phyloP scores from a whole-genome alignment of 2,329 filamentous ascomycete species.

The Teratosphaeria gauchensis region DNA sequence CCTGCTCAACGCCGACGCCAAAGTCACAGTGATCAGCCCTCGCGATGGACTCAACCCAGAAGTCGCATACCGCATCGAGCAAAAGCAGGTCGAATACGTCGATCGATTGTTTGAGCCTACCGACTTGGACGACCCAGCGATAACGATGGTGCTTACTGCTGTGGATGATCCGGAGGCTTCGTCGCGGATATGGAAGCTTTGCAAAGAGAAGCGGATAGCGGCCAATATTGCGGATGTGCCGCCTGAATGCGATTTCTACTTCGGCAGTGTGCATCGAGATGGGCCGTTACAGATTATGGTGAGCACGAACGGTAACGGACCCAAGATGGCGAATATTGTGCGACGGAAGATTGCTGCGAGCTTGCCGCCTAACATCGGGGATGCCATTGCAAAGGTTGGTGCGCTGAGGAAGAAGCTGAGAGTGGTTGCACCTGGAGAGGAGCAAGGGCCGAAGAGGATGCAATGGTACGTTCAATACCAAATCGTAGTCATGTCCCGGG shows the following conservation, averaged over 20 bases:
- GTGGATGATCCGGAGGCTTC: constrained; percentile 92
- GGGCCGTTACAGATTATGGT: constrained; percentile 97
- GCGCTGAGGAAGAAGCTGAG: constrained; percentile 69
- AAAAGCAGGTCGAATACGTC: constrained; percentile 67
- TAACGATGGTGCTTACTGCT: constrained; percentile 83
- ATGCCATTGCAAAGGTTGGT: constrained; percentile 78
- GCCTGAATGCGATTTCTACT: constrained; percentile 96
- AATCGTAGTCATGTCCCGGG: constrained; percentile 19
- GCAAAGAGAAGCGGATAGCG: constrained; percentile 71
- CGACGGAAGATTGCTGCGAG: constrained; percentile 67
- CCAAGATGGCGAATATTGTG: constrained; percentile 79
- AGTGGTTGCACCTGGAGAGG: constrained; percentile 59
- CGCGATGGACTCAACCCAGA: constrained; percentile 72
- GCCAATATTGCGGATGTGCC: constrained; percentile 97
- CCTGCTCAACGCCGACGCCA: constrained; percentile 88
- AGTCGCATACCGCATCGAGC: constrained; percentile 69
- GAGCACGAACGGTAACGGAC: constrained; percentile 93
- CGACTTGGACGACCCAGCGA: constrained; percentile 63
- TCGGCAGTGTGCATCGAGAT: constrained; percentile 89
- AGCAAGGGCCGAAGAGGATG: constrained; percentile 82
- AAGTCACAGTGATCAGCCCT: constrained; percentile 78
- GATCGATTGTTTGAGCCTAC: constrained; percentile 75
- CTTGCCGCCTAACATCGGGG: constrained; percentile 70
- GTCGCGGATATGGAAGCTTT: constrained; percentile 82
- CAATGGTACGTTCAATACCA: constrained; percentile 53